phyloP scores from a whole-genome alignment of 2,329 filamentous ascomycete species.

The Pseudogymnoascus verrucosus region DNA sequence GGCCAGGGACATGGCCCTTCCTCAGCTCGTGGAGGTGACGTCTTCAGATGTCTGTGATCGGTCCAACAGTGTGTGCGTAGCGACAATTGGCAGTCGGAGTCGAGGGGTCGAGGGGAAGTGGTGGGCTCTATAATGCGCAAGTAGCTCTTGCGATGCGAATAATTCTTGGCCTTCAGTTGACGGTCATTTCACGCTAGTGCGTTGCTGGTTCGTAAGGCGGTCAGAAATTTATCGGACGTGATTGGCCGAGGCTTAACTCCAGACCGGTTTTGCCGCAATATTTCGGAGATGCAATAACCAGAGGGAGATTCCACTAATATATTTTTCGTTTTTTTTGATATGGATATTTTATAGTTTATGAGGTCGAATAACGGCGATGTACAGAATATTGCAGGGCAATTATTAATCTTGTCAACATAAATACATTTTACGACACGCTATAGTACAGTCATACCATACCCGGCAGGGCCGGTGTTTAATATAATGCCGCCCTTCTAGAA shows the following conservation, averaged over 20 bases:
- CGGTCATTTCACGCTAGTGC: conserved; percentile 9
- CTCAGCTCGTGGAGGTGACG: conserved; percentile 17
- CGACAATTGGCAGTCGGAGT: conserved; percentile 2
- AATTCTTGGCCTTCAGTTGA: conserved; percentile 10
- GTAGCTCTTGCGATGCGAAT: conserved; percentile 5
- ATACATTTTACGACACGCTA: not conserved
- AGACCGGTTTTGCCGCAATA: conserved; percentile 5
- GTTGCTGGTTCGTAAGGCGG: conserved; percentile 3
- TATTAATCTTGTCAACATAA: not conserved
- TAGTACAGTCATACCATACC: conserved; percentile 5
- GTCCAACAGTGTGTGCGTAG: not conserved
- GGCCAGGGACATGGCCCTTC: conserved; percentile 48
- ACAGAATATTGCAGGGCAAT: not conserved
- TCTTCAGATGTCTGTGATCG: conserved; percentile 8
- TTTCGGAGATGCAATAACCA: not conserved
- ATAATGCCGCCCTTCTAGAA: not conserved
- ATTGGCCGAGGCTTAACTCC: not conserved
- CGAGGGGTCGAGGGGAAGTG: not conserved
- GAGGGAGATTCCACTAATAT: not conserved
- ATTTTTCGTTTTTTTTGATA: not conserved
- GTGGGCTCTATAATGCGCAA: conserved; percentile 5
- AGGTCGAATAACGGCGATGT: not conserved
- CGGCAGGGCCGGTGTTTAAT: not conserved
- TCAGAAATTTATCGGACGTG: not conserved
- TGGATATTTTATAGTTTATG: not conserved